Evolutionary conservation across 106 monocot genomes (phyloP).

Genomic region (Narthecium ossifragum): DNA sequence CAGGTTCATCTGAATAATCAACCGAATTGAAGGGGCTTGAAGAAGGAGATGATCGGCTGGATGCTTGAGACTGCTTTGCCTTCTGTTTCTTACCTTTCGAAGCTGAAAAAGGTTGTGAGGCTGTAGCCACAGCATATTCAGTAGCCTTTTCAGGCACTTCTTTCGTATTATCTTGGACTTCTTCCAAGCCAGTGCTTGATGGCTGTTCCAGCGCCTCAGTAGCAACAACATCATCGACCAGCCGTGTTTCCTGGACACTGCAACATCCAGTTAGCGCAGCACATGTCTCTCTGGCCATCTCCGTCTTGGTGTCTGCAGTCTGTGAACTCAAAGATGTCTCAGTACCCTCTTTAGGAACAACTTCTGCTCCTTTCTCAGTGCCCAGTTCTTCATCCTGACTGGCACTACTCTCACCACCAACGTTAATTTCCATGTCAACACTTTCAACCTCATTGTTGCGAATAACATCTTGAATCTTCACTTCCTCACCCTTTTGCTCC

Average conservation of each 20-base stretch:
- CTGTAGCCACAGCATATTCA: constrained; percentile 16
- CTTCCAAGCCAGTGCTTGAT: constrained; percentile 20
- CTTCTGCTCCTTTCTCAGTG: constrained; percentile 35
- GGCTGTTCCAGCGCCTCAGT: constrained; percentile 19
- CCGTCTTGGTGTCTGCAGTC: constrained; percentile 21
- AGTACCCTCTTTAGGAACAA: constrained; percentile 15
- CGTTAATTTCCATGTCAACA: constrained; percentile 38
- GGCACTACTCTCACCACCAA: constrained; percentile 32
- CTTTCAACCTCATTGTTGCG: constrained; percentile 19
- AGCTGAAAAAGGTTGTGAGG: constrained; percentile 16
- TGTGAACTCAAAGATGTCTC: constrained; percentile 17
- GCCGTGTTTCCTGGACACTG: constrained; percentile 21
- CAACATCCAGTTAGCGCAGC: constrained; percentile 12
- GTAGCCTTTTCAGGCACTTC: constrained; percentile 35
- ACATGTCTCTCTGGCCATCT: constrained; percentile 18
- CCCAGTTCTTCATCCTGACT: constrained; percentile 18
- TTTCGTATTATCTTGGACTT: constrained; percentile 24
- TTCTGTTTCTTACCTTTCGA: constrained; percentile 49
- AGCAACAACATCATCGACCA: constrained; percentile 19
- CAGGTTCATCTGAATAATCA: constrained; percentile 55
- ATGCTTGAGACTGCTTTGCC: constrained; percentile 30
- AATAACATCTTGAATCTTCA: constrained; percentile 25
- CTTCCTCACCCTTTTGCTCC: constrained; percentile 16
- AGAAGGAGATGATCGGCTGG: constrained; percentile 31
- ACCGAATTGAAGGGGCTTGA: constrained; percentile 38